Conservation (phyloP, 108 stramenopile species). For the Conticribra weissflogii region DNA sequence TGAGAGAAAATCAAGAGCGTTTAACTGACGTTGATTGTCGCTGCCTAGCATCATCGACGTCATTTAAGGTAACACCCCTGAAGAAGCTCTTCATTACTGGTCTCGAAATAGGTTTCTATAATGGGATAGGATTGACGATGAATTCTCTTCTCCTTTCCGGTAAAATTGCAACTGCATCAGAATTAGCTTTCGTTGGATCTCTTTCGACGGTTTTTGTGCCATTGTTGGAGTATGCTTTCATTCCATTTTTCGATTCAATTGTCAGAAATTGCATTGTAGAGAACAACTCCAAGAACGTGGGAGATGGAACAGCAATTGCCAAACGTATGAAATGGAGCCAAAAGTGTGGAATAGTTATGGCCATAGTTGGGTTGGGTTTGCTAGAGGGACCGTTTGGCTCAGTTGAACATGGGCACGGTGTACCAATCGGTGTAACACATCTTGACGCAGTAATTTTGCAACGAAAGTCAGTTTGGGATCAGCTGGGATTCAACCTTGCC, state of each 20-base stretch:
- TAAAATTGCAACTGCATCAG: neutral
- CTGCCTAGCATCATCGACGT: neutral
- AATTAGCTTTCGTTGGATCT: neutral
- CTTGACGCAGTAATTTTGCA: neutral
- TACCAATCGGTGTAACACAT: neutral
- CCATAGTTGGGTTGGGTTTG: neutral
- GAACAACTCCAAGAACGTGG: neutral
- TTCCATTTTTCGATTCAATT: neutral
- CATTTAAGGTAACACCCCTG: neutral
- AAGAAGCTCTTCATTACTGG: neutral
- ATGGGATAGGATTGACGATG: neutral
- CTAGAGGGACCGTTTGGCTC: neutral
- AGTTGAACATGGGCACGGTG: neutral
- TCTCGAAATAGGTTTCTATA: neutral
- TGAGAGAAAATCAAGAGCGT: neutral
- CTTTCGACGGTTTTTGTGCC: neutral
- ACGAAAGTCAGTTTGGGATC: neutral
- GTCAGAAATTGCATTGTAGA: neutral
- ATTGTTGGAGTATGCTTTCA: neutral
- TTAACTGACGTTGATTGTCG: neutral
- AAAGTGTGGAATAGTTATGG: neutral
- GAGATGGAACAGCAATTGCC: neutral
- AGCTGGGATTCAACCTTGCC: too few species aligned
- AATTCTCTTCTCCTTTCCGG: neutral
- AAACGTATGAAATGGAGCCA: neutral